A percentile compares a stretch with the other conserved stretches of the same genome.
These are phyloP conservation scores for Physcia stellaris DNA, from an alignment of 495 filamentous ascomycete species.

Conservation along the genomic window DNA sequence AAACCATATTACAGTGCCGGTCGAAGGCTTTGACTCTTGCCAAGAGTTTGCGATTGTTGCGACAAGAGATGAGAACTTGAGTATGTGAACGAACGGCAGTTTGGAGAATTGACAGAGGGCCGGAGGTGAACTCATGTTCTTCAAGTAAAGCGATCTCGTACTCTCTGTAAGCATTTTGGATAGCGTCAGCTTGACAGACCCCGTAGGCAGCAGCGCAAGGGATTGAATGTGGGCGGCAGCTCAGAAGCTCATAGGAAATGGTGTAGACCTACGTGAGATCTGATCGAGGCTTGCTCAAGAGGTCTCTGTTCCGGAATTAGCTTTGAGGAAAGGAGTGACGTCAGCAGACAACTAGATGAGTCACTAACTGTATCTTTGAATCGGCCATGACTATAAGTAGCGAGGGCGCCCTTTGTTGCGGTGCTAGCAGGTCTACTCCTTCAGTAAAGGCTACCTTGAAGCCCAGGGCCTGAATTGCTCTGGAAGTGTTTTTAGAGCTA, in stretches of 20 bases:
- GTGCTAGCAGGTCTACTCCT: too few species aligned
- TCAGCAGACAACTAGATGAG: slow-evolving; percentile 13
- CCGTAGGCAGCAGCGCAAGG: background rate
- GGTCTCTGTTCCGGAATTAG: slow-evolving; percentile 43
- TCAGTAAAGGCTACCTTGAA: too few species aligned
- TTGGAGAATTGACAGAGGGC: slow-evolving; percentile 82
- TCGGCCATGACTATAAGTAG: slow-evolving; percentile 43
- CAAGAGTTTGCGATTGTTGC: slow-evolving; percentile 76
- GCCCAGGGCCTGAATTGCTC: too few species aligned
- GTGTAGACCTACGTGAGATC: slow-evolving; percentile 58
- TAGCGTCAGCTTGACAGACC: too few species aligned
- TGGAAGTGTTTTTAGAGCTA: too few species aligned
- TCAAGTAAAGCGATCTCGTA: slow-evolving; percentile 82
- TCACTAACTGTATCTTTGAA: slow-evolving; percentile 61
- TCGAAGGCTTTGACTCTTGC: slow-evolving; percentile 79
- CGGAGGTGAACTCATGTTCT: slow-evolving; percentile 78
- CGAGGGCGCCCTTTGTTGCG: background rate
- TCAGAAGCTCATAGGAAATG: slow-evolving; percentile 4
- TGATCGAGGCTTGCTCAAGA: slow-evolving; percentile 63
- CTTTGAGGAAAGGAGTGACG: slow-evolving; percentile 13
- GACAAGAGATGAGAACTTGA: slow-evolving; percentile 80
- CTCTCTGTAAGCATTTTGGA: slow-evolving; percentile 39
- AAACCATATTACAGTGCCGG: slow-evolving; percentile 95
- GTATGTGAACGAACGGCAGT: slow-evolving; percentile 77
- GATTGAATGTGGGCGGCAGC: slow-evolving; percentile 4